These are phyloP conservation scores for Gaeumannomyces tritici DNA, from an alignment of 2,329 filamentous ascomycete species.

Conservation along the genomic window DNA sequence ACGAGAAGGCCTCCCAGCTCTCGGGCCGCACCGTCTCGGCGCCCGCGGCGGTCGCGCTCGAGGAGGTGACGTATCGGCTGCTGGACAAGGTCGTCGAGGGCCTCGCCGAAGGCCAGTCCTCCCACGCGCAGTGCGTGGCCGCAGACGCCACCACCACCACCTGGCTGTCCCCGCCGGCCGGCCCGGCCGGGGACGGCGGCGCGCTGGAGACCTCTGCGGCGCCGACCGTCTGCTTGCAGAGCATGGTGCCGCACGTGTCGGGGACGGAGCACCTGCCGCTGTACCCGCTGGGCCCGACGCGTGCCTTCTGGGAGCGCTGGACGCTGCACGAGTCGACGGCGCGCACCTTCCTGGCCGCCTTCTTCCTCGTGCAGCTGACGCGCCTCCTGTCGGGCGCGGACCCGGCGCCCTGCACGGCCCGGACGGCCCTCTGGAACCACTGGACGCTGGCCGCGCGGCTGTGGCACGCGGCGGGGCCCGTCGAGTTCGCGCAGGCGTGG, in stretches of 20 bases:
- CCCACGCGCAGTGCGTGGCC: too few relatives aligned
- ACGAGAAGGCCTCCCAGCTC: slow-evolving; percentile 22
- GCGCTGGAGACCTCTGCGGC: background rate
- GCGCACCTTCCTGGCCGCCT: slow-evolving; percentile 37
- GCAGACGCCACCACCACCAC: too few relatives aligned
- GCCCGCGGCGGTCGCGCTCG: slow-evolving; percentile 19
- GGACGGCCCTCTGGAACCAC: slow-evolving; percentile 20
- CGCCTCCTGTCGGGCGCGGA: slow-evolving; percentile 20
- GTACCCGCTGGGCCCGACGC: slow-evolving; percentile 27
- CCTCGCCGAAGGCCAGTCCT: background rate
- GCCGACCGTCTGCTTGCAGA: background rate
- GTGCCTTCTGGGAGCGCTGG: slow-evolving; percentile 39
- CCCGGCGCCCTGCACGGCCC: slow-evolving; percentile 17
- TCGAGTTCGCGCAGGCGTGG: slow-evolving; percentile 29
- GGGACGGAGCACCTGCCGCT: slow-evolving; percentile 14
- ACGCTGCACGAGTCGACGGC: slow-evolving; percentile 42
- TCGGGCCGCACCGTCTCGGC: slow-evolving; percentile 20
- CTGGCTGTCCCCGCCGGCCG: too few relatives aligned
- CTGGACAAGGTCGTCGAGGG: slow-evolving; percentile 16
- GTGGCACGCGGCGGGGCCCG: slow-evolving; percentile 24
- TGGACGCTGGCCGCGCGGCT: slow-evolving; percentile 28
- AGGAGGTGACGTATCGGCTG: slow-evolving; percentile 21
- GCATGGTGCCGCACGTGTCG: slow-evolving; percentile 1
- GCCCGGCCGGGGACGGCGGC: background rate
- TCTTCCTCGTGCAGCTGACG: slow-evolving; percentile 32